A percentile compares a stretch with the other conserved stretches of the same genome.
phyloP scores from a whole-genome alignment of 352 stramenopile species.

The Globisporangium perplexum region DNA sequence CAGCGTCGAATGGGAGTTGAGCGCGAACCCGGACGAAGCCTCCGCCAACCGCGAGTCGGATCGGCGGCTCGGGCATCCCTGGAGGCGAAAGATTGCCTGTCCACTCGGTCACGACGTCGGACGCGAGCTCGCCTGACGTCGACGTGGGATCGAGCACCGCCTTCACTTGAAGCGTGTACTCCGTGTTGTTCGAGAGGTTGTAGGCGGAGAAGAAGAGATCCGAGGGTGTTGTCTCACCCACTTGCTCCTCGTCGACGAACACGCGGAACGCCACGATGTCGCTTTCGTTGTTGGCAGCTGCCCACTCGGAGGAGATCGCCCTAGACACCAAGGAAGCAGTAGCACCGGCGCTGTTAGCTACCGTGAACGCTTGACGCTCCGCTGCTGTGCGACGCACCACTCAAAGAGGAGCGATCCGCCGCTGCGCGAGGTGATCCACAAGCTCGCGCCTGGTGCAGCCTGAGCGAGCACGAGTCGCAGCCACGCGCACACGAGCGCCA shows the following conservation, averaged over 20 bases:
- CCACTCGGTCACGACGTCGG: not conserved
- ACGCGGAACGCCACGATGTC: slow-evolving; percentile 10
- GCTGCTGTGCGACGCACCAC: slow-evolving; percentile 1
- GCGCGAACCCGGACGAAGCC: slow-evolving; percentile 1
- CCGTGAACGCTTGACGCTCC: not conserved
- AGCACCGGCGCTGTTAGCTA: not conserved
- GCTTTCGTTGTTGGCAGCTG: not conserved
- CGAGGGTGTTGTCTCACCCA: not conserved
- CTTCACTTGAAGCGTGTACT: slow-evolving; percentile 9
- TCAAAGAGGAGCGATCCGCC: slow-evolving; percentile 6
- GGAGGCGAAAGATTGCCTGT: slow-evolving; percentile 3
- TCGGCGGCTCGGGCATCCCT: not conserved
- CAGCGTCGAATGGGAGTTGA: not conserved
- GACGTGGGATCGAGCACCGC: not conserved
- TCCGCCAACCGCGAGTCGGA: not conserved
- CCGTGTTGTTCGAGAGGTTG: slow-evolving; percentile 6
- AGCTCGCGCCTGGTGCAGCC: not conserved
- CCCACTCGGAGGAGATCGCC: slow-evolving; percentile 7
- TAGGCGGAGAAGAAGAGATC: slow-evolving; percentile 5
- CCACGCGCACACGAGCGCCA: not conserved
- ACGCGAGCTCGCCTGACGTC: slow-evolving; percentile 4
- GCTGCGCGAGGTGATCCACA: slow-evolving; percentile 8
- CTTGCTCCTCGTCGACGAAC: slow-evolving; percentile 1
- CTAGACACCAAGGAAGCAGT: not conserved
- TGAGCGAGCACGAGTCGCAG: not conserved